Evolutionary conservation across 202 grass and related monocot genomes (phyloP), one percentile per base, ranked within the genome.

Genomic region (Elaeis oleifera): DNA sequence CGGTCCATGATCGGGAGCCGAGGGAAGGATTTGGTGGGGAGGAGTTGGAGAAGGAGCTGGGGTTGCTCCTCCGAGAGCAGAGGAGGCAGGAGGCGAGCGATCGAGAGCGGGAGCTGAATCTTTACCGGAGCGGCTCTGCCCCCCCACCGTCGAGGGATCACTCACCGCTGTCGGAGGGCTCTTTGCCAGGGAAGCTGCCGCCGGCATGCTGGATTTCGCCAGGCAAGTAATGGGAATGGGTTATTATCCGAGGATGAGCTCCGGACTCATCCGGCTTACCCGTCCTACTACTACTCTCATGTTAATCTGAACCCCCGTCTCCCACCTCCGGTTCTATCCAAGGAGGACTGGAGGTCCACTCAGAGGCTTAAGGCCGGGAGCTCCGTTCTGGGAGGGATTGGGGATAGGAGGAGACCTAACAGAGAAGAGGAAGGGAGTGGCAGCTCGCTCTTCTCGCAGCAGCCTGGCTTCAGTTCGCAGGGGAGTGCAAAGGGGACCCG

Each of bases 111-210:
- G 89, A 88, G 49, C 80, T 87, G 21, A 87, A 75, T 73, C 77
- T 95, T 51, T 95, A 82, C 65, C 71, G 90, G 55, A 95, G 90
- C 48, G 90, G 90, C 28, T 95, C 90, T 2, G 90, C 90, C 90
- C 90, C 1, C 90, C 90, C 56, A 95, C 90, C 17, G 88, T 95
- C 50, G 90, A 95, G 80, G 90, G 90, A 32, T 87, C 90, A 16
- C 53, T 90, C 6, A 84, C 77, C 50, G 86, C 90, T 17, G 81
- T 90, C 39, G 79, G 75, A 31, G 81, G 78, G 15, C 26, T 88
- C 4, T 78, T 83, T 57, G 64, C 64, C 27, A 51, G 69, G 1
- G 80, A 67, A 4, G 72, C 56, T 3, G 51, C 18, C 18, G 59
- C 68, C 20, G 54, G 61, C 26, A 51, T 95, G 70, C 82, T 80